Evolutionary conservation across 768 basidiomycete species (phyloP), one percentile per base, ranked within the genome.

Genomic region (Russula abietina): DNA sequence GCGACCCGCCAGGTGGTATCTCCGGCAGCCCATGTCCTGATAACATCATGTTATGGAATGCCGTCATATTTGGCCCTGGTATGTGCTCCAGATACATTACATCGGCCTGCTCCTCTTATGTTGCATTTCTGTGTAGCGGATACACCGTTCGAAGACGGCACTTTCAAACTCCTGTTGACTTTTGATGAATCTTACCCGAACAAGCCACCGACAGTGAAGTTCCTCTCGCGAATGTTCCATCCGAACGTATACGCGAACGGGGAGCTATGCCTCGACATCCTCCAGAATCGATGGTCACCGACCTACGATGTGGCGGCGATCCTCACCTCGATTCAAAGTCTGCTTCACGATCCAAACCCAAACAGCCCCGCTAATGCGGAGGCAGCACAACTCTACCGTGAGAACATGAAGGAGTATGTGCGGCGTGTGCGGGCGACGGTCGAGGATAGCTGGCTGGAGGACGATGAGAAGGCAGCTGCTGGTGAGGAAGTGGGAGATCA

Each of bases 1-100:
- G 87, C 26, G 97, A 98, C 72, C 95, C 96, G 4, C 97, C 97
- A 0, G 88, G 90, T 57, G 97, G 97, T 7, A 93, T 99, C 68
- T 95, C 93, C 4, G 97, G 96, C 16, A 95, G 93, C 70, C 96
- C 97, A 71, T 94, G 93, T 72, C 88, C 93, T 2, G 97, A 98
- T 73, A 98, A 98, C 73, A 97, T 99, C 75, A 97, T 98, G 93
- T 81, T 98, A 17, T 99, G 97, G 97, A 99, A 99, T 70, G 97
- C 97, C 1, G 97, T 99, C 61, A 99, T 99, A 66, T 98, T 99
- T 71, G 97, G 97, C 3, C 97, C 97, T 75, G 89, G 96, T 94
- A 62, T 71, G 88, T 76, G 19, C 39, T 8, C 30, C 12, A 17
- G 11, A 19, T 19, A 28, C 48, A 58, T 48, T 41, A 28, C 6